Conservation (phyloP, 306 rosid species). For the Abrus precatorius region DNA sequence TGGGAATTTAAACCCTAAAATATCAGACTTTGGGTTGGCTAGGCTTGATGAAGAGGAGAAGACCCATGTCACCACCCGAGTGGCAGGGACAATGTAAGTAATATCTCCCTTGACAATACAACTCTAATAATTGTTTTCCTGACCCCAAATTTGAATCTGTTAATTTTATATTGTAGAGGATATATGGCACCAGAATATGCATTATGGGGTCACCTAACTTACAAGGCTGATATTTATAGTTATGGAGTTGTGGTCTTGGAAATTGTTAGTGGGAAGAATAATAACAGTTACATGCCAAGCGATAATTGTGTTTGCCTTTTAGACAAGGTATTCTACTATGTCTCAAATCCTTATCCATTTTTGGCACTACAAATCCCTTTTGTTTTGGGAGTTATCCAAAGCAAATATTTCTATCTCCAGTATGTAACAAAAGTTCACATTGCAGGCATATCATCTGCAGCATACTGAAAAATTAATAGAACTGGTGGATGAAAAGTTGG, state of each 20-base stretch:
- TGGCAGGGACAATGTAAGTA: slow-evolving; percentile 74
- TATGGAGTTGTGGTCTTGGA: slow-evolving; percentile 72
- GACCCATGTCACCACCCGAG: slow-evolving; percentile 65
- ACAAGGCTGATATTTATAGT: slow-evolving; percentile 74
- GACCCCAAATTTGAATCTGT: slow-evolving; percentile 18
- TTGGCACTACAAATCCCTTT: not conserved
- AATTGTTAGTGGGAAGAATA: slow-evolving; percentile 60
- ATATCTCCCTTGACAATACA: slow-evolving; percentile 39
- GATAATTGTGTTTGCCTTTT: slow-evolving; percentile 69
- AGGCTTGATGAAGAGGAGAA: slow-evolving; percentile 69
- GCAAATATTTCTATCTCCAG: slow-evolving; percentile 15
- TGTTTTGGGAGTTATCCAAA: slow-evolving; percentile 20
- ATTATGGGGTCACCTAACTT: slow-evolving; percentile 64
- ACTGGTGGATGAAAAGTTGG: slow-evolving; percentile 66
- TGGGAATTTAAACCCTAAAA: slow-evolving; percentile 63
- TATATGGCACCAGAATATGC: slow-evolving; percentile 87
- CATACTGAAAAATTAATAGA: slow-evolving; percentile 50
- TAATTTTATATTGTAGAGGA: slow-evolving; percentile 60
- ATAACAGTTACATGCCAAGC: slow-evolving; percentile 51
- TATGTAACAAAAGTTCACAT: slow-evolving; percentile 12
- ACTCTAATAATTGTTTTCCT: slow-evolving; percentile 20
- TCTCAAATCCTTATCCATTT: slow-evolving; percentile 44
- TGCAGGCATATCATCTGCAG: slow-evolving; percentile 54
- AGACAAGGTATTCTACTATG: slow-evolving; percentile 61
- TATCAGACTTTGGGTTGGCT: slow-evolving; percentile 84